These are phyloP conservation scores for Komagataella mondaviorum DNA, from an alignment of 805 yeast species.

Conservation along the genomic window DNA sequence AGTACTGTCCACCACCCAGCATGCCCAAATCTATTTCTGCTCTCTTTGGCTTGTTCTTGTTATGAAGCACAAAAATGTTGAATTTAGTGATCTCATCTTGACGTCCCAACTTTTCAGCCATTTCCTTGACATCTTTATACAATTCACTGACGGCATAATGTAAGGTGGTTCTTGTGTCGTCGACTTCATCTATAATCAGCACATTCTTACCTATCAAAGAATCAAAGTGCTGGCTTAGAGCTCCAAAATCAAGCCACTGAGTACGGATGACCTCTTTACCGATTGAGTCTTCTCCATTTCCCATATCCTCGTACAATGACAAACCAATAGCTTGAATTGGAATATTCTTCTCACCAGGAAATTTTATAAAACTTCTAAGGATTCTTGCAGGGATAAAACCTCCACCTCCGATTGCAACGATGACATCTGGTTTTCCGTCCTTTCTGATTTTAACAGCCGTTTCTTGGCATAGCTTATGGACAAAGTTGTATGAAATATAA, in stretches of 20 bases:
- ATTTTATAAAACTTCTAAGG: constrained; percentile 47
- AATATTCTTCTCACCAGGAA: constrained; percentile 46
- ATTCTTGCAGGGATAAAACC: constrained; percentile 62
- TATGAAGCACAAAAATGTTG: constrained; percentile 71
- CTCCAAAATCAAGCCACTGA: constrained; percentile 82
- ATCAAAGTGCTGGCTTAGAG: constrained; percentile 53
- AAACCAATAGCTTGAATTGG: constrained; percentile 63
- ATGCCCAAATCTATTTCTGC: constrained; percentile 56
- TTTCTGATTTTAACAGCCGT: constrained; percentile 37
- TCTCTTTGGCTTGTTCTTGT: constrained; percentile 69
- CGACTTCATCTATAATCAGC: constrained; percentile 81
- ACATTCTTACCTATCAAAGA: constrained; percentile 72
- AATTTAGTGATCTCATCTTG: constrained; percentile 48
- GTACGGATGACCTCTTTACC: constrained; percentile 79
- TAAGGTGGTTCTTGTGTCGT: constrained; percentile 82
- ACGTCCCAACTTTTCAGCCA: constrained; percentile 48
- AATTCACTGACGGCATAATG: constrained; percentile 75
- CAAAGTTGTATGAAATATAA: constrained; percentile 65
- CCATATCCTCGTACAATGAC: constrained; percentile 47
- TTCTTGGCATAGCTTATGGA: constrained; percentile 73
- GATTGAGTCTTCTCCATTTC: constrained; percentile 34
- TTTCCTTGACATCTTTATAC: constrained; percentile 47
- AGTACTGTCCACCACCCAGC: constrained; percentile 51
- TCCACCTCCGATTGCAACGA: constrained; percentile 63
- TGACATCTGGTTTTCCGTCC: constrained; percentile 32